Percentiles rank a stretch among this genome's conserved stretches.
These are phyloP conservation scores for Penicillium sp. DNA, from an alignment of 2,329 filamentous ascomycete species.

Conservation along the genomic window DNA sequence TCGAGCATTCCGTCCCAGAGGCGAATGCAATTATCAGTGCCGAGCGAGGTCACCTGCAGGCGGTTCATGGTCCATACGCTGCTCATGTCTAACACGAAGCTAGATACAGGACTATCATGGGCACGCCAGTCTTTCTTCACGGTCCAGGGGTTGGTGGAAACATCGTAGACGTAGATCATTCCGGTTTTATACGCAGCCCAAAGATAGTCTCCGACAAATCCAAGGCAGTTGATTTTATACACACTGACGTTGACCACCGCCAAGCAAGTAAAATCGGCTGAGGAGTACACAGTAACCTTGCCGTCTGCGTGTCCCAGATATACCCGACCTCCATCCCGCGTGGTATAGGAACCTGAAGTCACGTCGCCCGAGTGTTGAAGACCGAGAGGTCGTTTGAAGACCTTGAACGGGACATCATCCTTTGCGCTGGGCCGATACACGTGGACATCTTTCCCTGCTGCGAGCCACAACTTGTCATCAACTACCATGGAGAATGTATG, in stretches of 20 bases:
- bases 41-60: slow-evolving; percentile 75
- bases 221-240: slow-evolving; percentile 87
- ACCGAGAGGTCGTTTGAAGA: slow-evolving; percentile 61
- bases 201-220: slow-evolving; percentile 68
- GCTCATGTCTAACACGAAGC: slow-evolving; percentile 66
- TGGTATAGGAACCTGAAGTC: slow-evolving; percentile 69
- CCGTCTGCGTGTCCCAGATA: slow-evolving; percentile 90
- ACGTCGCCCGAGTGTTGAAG: slow-evolving; percentile 73
- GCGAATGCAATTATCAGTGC: slow-evolving; percentile 73
- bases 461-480: slow-evolving; percentile 79
- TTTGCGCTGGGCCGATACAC: slow-evolving; percentile 67
- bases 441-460: slow-evolving; percentile 74
- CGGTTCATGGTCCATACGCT: slow-evolving; percentile 78
- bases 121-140: slow-evolving; percentile 92
- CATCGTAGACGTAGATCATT: slow-evolving; percentile 87
- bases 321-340: slow-evolving; percentile 65
- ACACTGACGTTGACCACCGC: slow-evolving; percentile 75
- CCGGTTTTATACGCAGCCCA: slow-evolving; percentile 95
- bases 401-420: slow-evolving; percentile 62
- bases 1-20: slow-evolving; percentile 88
- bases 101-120: slow-evolving; percentile 72
- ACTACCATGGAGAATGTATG: slow-evolving; percentile 84
- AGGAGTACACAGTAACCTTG: slow-evolving; percentile 87
- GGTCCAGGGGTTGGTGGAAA: slow-evolving; percentile 69
- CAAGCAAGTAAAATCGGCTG: slow-evolving; percentile 65